A percentile compares a stretch with the other conserved stretches of the same genome.
phyloP scores from a whole-genome alignment of 805 yeast genomes.

The Myxozyma neotropica region DNA sequence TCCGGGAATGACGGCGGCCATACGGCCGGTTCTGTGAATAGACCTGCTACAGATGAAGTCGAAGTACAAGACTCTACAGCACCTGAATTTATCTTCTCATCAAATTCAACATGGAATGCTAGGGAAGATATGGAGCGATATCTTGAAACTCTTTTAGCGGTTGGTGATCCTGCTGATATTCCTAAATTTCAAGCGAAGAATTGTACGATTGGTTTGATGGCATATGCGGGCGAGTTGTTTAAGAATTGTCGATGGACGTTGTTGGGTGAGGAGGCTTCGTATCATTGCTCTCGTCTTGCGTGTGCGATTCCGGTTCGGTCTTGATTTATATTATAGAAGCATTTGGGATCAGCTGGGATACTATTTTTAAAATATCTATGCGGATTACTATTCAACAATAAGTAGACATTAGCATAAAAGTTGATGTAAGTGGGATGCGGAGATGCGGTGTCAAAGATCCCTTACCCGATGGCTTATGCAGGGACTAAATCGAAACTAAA shows the following conservation, averaged over 20 bases:
- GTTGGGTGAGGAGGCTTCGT: conserved; percentile 30
- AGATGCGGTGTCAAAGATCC: no score
- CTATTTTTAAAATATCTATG: no score
- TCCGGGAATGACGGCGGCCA: no score
- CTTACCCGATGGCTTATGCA: no score
- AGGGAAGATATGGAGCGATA: conserved; percentile 28
- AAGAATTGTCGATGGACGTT: conserved; percentile 27
- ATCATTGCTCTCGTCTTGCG: conserved; percentile 25
- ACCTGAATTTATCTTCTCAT: not conserved
- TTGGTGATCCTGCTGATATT: conserved; percentile 19
- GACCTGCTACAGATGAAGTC: no score
- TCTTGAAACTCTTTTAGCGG: conserved; percentile 21
- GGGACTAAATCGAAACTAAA: no score
- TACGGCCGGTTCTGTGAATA: no score
- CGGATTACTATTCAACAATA: no score
- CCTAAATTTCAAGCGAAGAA: conserved; percentile 19
- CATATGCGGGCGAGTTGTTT: conserved; percentile 23
- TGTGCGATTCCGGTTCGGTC: conserved; percentile 24
- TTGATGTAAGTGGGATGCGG: no score
- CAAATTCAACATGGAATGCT: conserved; percentile 16
- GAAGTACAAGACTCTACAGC: no score
- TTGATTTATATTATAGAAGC: conserved; percentile 46
- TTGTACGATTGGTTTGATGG: conserved; percentile 30
- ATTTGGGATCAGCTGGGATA: no score
- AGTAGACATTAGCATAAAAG: no score